Conservation (phyloP, 306 rosid genomes). For the Carpinus viminea region DNA sequence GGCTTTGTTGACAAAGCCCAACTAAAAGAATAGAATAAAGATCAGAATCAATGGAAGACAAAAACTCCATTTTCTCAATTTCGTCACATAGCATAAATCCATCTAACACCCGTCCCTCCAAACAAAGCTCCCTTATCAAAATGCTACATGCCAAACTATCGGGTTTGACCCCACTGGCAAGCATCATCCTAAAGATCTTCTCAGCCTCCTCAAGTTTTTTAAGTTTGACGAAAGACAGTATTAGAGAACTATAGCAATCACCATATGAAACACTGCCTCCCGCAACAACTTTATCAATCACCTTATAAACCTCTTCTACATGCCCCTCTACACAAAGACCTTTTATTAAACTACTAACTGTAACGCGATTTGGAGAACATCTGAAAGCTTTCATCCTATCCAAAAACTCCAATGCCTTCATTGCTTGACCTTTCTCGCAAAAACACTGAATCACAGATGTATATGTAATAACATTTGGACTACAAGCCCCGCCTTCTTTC, state of each 20-base stretch:
- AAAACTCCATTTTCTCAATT: slow-evolving; percentile 52
- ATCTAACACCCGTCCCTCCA: slow-evolving; percentile 51
- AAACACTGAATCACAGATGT: too few species aligned
- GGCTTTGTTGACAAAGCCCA: slow-evolving; percentile 59
- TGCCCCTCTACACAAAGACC: slow-evolving; percentile 49
- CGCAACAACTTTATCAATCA: slow-evolving; percentile 9
- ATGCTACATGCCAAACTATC: slow-evolving; percentile 62
- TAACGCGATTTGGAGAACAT: slow-evolving; percentile 23
- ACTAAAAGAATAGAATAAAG: slow-evolving; percentile 56
- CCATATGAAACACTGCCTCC: slow-evolving; percentile 55
- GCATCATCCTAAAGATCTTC: slow-evolving; percentile 65
- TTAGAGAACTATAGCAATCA: slow-evolving; percentile 70
- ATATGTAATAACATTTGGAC: slow-evolving; percentile 76
- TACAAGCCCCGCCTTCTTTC: slow-evolving; percentile 49
- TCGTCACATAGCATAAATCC: slow-evolving; percentile 63
- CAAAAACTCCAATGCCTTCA: too few species aligned
- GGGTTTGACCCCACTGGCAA: slow-evolving; percentile 51
- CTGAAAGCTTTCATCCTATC: too few species aligned
- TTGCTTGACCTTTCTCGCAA: too few species aligned
- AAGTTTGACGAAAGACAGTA: slow-evolving; percentile 52
- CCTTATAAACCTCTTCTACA: slow-evolving; percentile 56
- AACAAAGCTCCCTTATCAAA: slow-evolving; percentile 60
- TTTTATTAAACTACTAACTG: slow-evolving; percentile 53
- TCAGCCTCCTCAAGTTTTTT: slow-evolving; percentile 60
- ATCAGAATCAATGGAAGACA: slow-evolving; percentile 60